Evolutionary conservation across 2,329 filamentous ascomycete species (phyloP).

Genomic region (Claviceps sp.): DNA sequence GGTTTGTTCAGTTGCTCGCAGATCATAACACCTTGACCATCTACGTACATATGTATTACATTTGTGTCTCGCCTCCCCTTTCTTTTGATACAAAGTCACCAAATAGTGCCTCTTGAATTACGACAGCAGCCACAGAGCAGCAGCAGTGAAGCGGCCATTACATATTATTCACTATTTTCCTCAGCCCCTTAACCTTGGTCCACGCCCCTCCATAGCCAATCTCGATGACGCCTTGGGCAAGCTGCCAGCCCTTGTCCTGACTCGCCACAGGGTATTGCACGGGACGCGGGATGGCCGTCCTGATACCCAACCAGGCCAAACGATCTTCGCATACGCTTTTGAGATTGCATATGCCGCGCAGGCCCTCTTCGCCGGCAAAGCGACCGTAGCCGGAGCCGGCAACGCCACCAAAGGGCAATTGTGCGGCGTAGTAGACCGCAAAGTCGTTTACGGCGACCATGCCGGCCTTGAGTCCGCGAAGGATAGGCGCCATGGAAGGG

Average conservation of each 20-base stretch:
- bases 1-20: no score
- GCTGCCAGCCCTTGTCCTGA: constrained; percentile 50
- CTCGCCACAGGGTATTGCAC: constrained; percentile 69
- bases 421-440: constrained; percentile 81
- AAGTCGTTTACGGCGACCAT: constrained; percentile 98
- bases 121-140: background rate
- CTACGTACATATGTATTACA: no score
- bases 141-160: constrained; percentile 10
- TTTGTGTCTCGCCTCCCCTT: no score
- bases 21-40: no score
- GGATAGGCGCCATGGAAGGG: constrained; percentile 48
- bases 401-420: constrained; percentile 88
- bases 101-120: no score
- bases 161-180: constrained; percentile 30
- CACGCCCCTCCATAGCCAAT: constrained; percentile 39
- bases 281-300: constrained; percentile 67
- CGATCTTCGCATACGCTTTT: constrained; percentile 79
- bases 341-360: constrained; percentile 71
- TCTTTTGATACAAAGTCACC: no score
- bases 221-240: constrained; percentile 46
- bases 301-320: constrained; percentile 43
- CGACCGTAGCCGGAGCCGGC: constrained; percentile 82
- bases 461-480: constrained; percentile 59
- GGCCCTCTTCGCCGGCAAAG: constrained; percentile 82
- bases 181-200: constrained; percentile 27